A percentile compares a stretch with the other conserved stretches of the same genome.
Evolutionary conservation across 129 eudicot genomes (phyloP).

Genomic region (Centaurea solstitialis): DNA sequence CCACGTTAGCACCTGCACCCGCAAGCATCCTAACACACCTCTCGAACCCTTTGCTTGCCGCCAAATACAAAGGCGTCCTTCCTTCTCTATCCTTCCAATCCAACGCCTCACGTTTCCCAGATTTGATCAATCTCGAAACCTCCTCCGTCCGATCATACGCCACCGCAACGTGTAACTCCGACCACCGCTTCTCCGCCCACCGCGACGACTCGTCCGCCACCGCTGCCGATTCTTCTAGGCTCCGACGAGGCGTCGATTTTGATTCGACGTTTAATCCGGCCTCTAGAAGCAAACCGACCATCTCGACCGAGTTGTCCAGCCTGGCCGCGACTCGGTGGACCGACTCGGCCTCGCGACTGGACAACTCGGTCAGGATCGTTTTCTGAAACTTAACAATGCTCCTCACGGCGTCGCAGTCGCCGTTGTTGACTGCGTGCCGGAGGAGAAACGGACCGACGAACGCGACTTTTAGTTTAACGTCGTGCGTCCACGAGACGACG

Average conservation of each 20-base stretch:
- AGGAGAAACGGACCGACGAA: conserved; percentile 63
- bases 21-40: conserved; percentile 46
- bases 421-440: conserved; percentile 48
- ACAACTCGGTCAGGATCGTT: conserved; percentile 37
- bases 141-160: conserved; percentile 55
- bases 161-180: conserved; percentile 58
- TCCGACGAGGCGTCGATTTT: neutral
- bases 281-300: conserved; percentile 49
- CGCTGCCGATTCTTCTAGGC: conserved; percentile 20
- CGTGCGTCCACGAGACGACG: conserved; percentile 28
- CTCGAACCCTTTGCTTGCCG: conserved; percentile 53
- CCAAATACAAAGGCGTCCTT: conserved; percentile 60
- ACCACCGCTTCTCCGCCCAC: conserved; percentile 56
- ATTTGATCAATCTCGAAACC: conserved; percentile 39
- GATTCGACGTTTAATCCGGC: conserved; percentile 42
- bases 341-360: conserved; percentile 55
- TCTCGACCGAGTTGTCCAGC: conserved; percentile 49
- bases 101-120: conserved; percentile 34
- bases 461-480: conserved; percentile 64
- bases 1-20: conserved; percentile 65
- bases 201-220: conserved; percentile 19
- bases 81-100: conserved; percentile 66
- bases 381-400: conserved; percentile 48
- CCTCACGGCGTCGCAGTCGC: conserved; percentile 48
- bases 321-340: conserved; percentile 43